phyloP scores from a whole-genome alignment of 768 basidiomycete species.

The Lactarius indigo region DNA sequence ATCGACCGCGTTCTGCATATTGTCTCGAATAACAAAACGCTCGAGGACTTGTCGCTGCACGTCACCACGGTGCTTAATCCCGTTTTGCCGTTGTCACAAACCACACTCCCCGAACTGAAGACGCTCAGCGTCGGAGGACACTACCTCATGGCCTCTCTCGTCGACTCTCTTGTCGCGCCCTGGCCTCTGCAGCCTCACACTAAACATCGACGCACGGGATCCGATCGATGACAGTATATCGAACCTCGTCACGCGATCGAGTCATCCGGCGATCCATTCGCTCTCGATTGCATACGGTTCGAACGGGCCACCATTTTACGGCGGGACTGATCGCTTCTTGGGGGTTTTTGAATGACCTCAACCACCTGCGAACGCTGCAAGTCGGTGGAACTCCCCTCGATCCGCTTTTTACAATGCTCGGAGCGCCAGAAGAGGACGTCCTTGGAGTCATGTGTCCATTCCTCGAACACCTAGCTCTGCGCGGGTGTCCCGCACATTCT shows the following conservation, averaged over 20 bases:
- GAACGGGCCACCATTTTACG: conserved; percentile 44
- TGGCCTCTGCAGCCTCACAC: conserved; percentile 49
- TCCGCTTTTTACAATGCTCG: conserved; percentile 54
- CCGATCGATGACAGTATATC: conserved; percentile 70
- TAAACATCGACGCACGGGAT: conserved; percentile 75
- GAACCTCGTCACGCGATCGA: conserved; percentile 56
- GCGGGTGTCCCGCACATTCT: conserved; percentile 59
- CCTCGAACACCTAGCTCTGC: conserved; percentile 56
- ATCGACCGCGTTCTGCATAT: conserved; percentile 70
- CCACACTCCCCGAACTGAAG: conserved; percentile 52
- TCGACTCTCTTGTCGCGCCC: conserved; percentile 65
- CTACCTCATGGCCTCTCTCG: conserved; percentile 55
- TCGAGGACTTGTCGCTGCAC: conserved; percentile 57
- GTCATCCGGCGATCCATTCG: conserved; percentile 50
- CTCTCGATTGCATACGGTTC: conserved; percentile 62
- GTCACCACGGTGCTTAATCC: conserved; percentile 58
- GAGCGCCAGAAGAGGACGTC: conserved; percentile 57
- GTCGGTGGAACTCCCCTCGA: conserved; percentile 67
- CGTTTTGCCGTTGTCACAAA: conserved; percentile 56
- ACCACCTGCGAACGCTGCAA: conserved; percentile 53
- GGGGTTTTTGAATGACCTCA: conserved; percentile 60
- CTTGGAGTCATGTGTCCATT: conserved; percentile 60
- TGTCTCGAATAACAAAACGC: conserved; percentile 51
- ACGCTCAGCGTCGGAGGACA: conserved; percentile 63
- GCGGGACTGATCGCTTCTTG: conserved; percentile 61